Conservation (phyloP, 2,329 filamentous ascomycete genomes). For the Cladophialophora psammophila region DNA sequence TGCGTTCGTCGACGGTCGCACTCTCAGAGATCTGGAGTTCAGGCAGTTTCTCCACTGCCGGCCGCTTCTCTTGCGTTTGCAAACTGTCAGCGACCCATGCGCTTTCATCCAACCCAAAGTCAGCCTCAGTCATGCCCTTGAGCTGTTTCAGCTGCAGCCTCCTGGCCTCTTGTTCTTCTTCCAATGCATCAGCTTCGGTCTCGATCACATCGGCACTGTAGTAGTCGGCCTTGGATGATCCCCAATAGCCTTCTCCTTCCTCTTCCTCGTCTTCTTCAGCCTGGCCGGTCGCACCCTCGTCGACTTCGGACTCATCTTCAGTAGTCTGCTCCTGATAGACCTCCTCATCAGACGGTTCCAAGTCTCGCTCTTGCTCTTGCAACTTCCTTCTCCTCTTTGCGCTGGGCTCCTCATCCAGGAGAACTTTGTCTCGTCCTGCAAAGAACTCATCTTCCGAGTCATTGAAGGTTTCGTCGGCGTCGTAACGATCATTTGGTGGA, state of each 20-base stretch:
- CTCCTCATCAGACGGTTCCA: slow-evolving; percentile 69
- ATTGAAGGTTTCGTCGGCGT: slow-evolving; percentile 75
- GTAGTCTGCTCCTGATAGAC: slow-evolving; percentile 57
- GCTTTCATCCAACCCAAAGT: slow-evolving; percentile 90
- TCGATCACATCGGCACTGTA: slow-evolving; percentile 85
- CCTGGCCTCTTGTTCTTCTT: slow-evolving; percentile 90
- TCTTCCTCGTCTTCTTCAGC: slow-evolving; percentile 67
- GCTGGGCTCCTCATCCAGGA: slow-evolving; percentile 80
- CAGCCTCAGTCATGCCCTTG: slow-evolving; percentile 84
- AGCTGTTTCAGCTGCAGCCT: slow-evolving; percentile 90
- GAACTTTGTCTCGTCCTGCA: slow-evolving; percentile 81
- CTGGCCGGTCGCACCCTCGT: slow-evolving; percentile 63
- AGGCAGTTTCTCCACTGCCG: slow-evolving; percentile 80
- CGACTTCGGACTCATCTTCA: slow-evolving; percentile 49
- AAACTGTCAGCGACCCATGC: slow-evolving; percentile 75
- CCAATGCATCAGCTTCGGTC: slow-evolving; percentile 76
- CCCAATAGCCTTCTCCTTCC: slow-evolving; percentile 77
- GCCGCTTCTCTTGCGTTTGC: slow-evolving; percentile 51
- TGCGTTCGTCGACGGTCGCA: slow-evolving; percentile 76
- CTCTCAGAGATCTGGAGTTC: slow-evolving; percentile 81
- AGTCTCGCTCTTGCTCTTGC: slow-evolving; percentile 65
- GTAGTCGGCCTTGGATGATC: slow-evolving; percentile 85
- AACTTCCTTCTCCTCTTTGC: slow-evolving; percentile 77
- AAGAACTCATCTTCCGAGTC: slow-evolving; percentile 96
- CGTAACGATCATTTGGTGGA: slow-evolving; percentile 45